phyloP scores from a whole-genome alignment of 2,329 filamentous ascomycete species.

The Cercospora zeae-maydis region DNA sequence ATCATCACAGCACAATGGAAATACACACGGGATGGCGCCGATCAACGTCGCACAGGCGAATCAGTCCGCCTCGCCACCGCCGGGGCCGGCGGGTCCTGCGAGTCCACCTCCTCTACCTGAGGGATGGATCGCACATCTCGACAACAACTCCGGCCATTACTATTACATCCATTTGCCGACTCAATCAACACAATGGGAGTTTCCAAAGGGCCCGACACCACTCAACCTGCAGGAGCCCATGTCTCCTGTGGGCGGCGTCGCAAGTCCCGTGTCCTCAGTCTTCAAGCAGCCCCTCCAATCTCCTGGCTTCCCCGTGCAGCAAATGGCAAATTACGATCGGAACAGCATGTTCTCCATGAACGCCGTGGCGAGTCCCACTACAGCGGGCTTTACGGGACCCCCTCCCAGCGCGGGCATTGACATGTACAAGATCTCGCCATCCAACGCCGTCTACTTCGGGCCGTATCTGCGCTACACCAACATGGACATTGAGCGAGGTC shows the following conservation, averaged over 20 bases:
- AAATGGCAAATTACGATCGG: constrained; percentile 73
- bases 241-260: constrained; percentile 65
- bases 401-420: constrained; percentile 86
- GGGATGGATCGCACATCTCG: constrained; percentile 96
- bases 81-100: constrained; percentile 55
- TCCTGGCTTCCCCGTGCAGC: constrained; percentile 70
- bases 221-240: constrained; percentile 80
- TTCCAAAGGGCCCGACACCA: constrained; percentile 91
- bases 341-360: constrained; percentile 82
- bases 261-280: constrained; percentile 46
- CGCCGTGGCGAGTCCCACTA: constrained; percentile 67
- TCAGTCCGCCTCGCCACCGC: constrained; percentile 21
- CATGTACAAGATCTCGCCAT: constrained; percentile 88
- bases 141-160: constrained; percentile 93
- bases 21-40: constrained; percentile 37
- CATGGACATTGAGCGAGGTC: constrained; percentile 87
- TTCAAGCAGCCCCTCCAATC: constrained; percentile 69
- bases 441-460: constrained; percentile 96
- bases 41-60: constrained; percentile 41
- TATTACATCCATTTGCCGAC: constrained; percentile 97
- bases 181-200: constrained; percentile 98
- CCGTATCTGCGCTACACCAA: constrained; percentile 94
- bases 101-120: constrained; percentile 92
- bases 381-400: constrained; percentile 83
- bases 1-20: constrained; percentile 38